Base-by-base conservation (phyloP, 2,329 filamentous ascomycete species). In the Aureobasidium subglaciale region DNA sequence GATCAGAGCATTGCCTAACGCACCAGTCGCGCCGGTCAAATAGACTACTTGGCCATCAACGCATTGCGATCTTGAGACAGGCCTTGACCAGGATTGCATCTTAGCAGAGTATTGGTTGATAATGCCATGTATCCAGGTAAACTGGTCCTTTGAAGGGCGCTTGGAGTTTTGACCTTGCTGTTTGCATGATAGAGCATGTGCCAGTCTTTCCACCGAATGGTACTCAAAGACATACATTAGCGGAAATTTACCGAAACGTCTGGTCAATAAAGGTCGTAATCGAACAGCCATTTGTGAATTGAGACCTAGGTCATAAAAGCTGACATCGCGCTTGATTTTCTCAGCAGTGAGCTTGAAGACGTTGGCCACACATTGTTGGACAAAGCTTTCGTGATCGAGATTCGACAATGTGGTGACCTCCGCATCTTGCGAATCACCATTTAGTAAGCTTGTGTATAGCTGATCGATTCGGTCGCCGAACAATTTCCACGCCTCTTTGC, bases 141-240 rank as follows among this genome's bases (percentile, higher is more conserved):
- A 18, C 42, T 30, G 7, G 16, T 4, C 5, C 8, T 2, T 5
- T 24, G 43, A 20, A 11, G 16, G 5, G 6, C 11, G n/a, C 5
- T 5, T 11, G n/a, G 2, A 5, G 25, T 9, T 27, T 9, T 34
- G 13, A 18, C 9, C 29, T 18, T 6, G 2, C n/a, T 16, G 2
- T 9, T 30, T 7, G 2, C 11, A 8, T n/a, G 45, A 25, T 18
- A 59, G 27, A n/a, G 48, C 45, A 5, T 22, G 22, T 8, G 40
- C 27, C 5, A 68, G 58, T 42, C 62, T 62, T 5, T 59, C 55
- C 27, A 66, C 58, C 10, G 61, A 61, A 2, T 65, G 63, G 20
- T 66, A 63, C 45, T 67, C 66, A 34, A 67, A 67, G 7, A 68
- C 62, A 10, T 60, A 60, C 54, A 61, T 62, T 6, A 68, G 57